Base-by-base conservation (phyloP, 306 rosid genomes). In the Ceratonia siliqua region DNA sequence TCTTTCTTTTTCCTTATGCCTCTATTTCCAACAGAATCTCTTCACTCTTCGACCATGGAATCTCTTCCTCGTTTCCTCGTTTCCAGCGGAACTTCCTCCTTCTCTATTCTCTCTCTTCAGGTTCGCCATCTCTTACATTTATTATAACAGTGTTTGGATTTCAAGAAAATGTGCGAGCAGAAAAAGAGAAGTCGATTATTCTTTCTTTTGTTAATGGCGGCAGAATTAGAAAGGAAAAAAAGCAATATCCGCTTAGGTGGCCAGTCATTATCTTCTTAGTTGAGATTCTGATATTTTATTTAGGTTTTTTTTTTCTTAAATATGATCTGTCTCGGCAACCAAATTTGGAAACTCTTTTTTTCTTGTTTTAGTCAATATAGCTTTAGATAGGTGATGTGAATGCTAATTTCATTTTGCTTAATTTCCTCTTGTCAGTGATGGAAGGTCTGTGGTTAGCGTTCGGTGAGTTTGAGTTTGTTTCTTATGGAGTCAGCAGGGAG, bases 381-480 rank as follows among this genome's bases (percentile, higher is more conserved):
- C 56, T 67, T n/a, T 68, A 50, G 72, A 69, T 84, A 59, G 20
- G 30, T 68, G 75, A 71, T 68, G 57, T 79, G 78, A 52, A 65
- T 78, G 78, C 58, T 57, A 59, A 68, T 50, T 55, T 45, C 41
- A 12, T 69, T 46, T 81, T 32, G 71, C 8, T 48, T 54, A 2
- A 45, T 48, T 75, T 53, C 8, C 8, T 13, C 28, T 73, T 73
- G 30, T 57, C 88, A 94, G 99, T 89, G 55, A 79, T 88, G 87
- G 99, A 92, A 87, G 97, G 96, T 62, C 45, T 89, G 36, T 89
- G 91, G 91, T 82, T 90, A 10, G 91, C 87, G 61, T 86, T 86
- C 20, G 97, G 99, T n/a, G 97, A 94, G 78, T 82, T 84, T 42
- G 95, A 92, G 84, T 78, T 88, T 53, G 86, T 92, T 55, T 82